Percentiles rank a stretch among this genome's conserved stretches.
These are phyloP conservation scores for Cyclotella choctawhatcheeana DNA, from an alignment of 108 stramenopile genomes.

Conservation along the genomic window DNA sequence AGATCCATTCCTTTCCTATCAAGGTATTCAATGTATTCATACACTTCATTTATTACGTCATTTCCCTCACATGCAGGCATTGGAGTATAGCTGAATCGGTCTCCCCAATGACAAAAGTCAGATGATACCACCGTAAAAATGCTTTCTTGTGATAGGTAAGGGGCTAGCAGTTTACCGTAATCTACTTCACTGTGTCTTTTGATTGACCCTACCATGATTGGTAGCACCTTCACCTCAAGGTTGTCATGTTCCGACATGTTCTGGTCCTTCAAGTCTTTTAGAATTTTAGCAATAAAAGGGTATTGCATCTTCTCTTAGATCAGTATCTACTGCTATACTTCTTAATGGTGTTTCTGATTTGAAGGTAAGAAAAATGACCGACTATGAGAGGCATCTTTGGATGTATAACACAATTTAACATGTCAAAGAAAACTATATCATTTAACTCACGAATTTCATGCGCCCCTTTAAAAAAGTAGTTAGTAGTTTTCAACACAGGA, in stretches of 20 bases:
- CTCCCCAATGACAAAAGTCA: constrained; percentile 84
- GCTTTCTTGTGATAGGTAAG: constrained; percentile 58
- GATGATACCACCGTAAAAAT: constrained; percentile 72
- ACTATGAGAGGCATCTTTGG: not conserved
- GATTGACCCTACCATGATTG: constrained; percentile 84
- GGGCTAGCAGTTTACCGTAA: constrained; percentile 64
- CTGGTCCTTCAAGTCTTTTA: constrained; percentile 39
- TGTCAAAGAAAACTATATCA: not conserved
- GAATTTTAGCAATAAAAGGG: constrained; percentile 77
- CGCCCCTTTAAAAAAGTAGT: constrained; percentile 21
- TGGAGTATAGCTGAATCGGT: constrained; percentile 48
- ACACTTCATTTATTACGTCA: constrained; percentile 34
- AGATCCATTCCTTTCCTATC: constrained; percentile 81
- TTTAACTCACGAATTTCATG: constrained; percentile 19
- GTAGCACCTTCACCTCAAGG: constrained; percentile 57
- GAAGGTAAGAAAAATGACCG: not conserved
- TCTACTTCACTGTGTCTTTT: constrained; percentile 45
- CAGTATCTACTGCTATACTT: constrained; percentile 66
- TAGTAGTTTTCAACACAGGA: not conserved
- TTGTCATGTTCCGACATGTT: constrained; percentile 15
- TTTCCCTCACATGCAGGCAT: constrained; percentile 21
- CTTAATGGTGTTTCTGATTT: constrained; percentile 75
- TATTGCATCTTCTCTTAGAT: constrained; percentile 83
- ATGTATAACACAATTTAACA: too few relatives aligned
- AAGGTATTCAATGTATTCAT: constrained; percentile 67